These are phyloP conservation scores for Dactylellina leptospora DNA, from an alignment of 2,329 filamentous ascomycete species.

Conservation along the genomic window DNA sequence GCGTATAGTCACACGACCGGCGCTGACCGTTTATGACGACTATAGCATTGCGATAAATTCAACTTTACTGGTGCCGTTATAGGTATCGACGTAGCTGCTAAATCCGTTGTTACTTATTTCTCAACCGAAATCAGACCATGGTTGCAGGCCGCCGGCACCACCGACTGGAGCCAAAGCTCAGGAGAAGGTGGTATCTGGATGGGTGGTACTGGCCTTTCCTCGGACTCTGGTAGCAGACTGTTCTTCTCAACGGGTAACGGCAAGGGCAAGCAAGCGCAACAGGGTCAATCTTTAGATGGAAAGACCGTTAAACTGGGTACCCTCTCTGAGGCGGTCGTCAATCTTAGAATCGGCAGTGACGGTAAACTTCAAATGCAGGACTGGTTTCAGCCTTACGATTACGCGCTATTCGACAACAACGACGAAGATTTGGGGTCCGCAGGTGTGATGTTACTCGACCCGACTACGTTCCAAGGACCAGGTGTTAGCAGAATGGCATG, in stretches of 20 bases:
- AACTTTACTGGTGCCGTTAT: constrained; percentile 63
- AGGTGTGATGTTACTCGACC: constrained; percentile 63
- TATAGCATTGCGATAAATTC: constrained; percentile 66
- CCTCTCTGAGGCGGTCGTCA: constrained; percentile 59
- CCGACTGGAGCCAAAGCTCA: constrained; percentile 58
- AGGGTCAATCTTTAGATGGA: constrained; percentile 24
- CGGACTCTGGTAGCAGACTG: constrained; percentile 58
- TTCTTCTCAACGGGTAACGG: constrained; percentile 57
- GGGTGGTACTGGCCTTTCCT: constrained; percentile 59
- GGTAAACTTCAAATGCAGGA: constrained; percentile 64
- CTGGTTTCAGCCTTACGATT: constrained; percentile 67
- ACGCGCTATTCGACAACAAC: constrained; percentile 26
- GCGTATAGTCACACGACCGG: background rate
- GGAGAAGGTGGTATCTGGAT: constrained; percentile 61
- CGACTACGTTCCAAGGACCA: constrained; percentile 58
- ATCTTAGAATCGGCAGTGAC: constrained; percentile 57
- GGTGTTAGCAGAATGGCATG: constrained; percentile 56
- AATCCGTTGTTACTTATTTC: constrained; percentile 59
- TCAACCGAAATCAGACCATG: constrained; percentile 63
- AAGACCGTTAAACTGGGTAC: constrained; percentile 54
- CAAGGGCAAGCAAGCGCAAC: constrained; percentile 23
- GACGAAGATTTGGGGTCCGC: constrained; percentile 62
- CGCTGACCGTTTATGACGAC: background rate
- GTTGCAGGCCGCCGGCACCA: constrained; percentile 58
- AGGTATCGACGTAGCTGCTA: constrained; percentile 63